Evolutionary conservation across 495 filamentous ascomycete species (phyloP).

Genomic region (Aspergillus funiculosus): DNA sequence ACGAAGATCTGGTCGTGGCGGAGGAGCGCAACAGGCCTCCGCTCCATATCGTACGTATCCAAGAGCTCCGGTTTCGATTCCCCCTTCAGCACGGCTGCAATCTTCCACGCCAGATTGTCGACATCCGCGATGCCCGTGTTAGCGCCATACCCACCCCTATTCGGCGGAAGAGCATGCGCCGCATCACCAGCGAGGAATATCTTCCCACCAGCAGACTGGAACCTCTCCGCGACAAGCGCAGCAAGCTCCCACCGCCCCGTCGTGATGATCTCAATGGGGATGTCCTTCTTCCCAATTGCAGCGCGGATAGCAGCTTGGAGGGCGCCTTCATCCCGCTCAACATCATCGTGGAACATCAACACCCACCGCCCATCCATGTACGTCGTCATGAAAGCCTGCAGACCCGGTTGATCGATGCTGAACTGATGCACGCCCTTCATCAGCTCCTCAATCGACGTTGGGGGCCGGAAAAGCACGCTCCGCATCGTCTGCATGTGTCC

Average conservation of each 20-base stretch:
- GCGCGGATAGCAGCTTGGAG: conserved; percentile 16
- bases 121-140: conserved; percentile 47
- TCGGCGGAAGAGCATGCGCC: conserved; percentile 45
- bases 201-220: conserved; percentile 29
- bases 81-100: conserved; percentile 41
- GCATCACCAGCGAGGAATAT: conserved; percentile 48
- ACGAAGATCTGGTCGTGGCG: conserved; percentile 30
- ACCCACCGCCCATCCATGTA: conserved; percentile 29
- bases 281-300: conserved; percentile 18
- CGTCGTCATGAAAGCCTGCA: conserved; percentile 23
- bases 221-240: conserved; percentile 24
- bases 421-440: conserved; percentile 23
- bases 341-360: conserved; percentile 25
- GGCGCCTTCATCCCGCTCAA: conserved; percentile 20
- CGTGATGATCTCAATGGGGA: conserved; percentile 26
- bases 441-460: conserved; percentile 18
- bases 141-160: conserved; percentile 42
- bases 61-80: conserved; percentile 35
- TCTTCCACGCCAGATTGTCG: conserved; percentile 45
- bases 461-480: conserved; percentile 36
- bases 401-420: conserved; percentile 17
- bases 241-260: conserved; percentile 26
- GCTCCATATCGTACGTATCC: conserved; percentile 45
- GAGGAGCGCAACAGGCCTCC: conserved; percentile 39
- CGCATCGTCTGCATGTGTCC: conserved; percentile 32